Conservation (phyloP, 257 asterid species). For the Cinchona pubescens region DNA sequence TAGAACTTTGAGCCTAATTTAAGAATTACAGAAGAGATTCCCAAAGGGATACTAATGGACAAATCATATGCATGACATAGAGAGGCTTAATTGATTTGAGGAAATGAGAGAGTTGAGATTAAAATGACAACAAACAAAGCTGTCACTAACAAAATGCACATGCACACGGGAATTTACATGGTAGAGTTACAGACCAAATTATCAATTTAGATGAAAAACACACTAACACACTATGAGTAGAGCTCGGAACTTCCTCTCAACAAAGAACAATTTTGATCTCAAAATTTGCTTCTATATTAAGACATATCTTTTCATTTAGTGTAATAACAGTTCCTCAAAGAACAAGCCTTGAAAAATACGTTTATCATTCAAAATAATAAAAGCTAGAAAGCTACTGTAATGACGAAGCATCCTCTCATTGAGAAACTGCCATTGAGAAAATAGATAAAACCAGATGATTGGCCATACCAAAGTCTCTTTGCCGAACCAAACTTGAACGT, state of each 20-base stretch:
- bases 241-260: not conserved
- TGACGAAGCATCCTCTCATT: not conserved
- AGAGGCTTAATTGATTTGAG: not conserved
- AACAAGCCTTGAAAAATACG: not conserved
- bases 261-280: not conserved
- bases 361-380: not conserved
- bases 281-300: not conserved
- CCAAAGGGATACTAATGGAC: not conserved
- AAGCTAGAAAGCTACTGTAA: not conserved
- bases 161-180: not conserved
- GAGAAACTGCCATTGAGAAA: not conserved
- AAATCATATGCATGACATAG: not conserved
- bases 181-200: not conserved
- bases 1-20: not conserved
- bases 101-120: not conserved
- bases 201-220: not conserved
- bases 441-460: not conserved
- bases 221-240: not conserved
- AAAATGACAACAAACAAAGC: not conserved
- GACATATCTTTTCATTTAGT: not conserved
- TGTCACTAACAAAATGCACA: not conserved
- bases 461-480: conserved; percentile 60
- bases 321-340: not conserved
- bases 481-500: conserved; percentile 77
- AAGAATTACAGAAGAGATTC: not conserved